Percentiles rank a stretch among this genome's conserved stretches.
Evolutionary conservation across 1,284 basidiomycete genomes (phyloP).

Genomic region (Heterobasidion occidentale): DNA sequence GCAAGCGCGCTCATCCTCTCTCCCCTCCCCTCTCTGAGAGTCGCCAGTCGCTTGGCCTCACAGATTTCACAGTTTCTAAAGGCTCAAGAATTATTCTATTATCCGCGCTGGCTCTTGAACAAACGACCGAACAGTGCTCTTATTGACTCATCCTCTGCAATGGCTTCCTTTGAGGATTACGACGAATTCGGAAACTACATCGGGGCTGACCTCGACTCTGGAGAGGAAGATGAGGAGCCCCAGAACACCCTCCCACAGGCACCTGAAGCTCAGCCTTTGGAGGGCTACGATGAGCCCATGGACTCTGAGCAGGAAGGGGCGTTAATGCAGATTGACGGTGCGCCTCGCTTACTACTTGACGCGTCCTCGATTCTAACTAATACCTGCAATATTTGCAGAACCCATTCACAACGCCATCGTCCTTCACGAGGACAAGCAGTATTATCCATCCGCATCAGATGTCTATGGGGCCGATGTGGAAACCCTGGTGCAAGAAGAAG

Average conservation of each 20-base stretch:
- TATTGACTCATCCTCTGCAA: conserved; percentile 16
- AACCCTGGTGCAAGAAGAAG: conserved; percentile 97
- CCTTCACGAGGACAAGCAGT: conserved; percentile 96
- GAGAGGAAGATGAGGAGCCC: conserved; percentile 54
- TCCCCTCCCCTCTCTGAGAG: too few relatives aligned
- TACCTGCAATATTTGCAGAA: conserved; percentile 30
- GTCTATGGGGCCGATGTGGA: conserved; percentile 94
- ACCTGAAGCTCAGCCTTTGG: conserved; percentile 40
- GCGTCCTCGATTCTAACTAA: background rate
- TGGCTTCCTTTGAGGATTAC: conserved; percentile 82
- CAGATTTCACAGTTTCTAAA: too few relatives aligned
- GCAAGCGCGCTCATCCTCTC: too few relatives aligned
- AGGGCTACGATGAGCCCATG: conserved; percentile 69
- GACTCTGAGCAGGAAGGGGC: conserved; percentile 43
- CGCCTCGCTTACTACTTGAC: conserved; percentile 19
- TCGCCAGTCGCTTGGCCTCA: too few relatives aligned
- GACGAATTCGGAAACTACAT: conserved; percentile 96
- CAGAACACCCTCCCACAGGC: conserved; percentile 38
- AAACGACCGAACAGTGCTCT: too few relatives aligned
- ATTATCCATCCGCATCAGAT: conserved; percentile 90
- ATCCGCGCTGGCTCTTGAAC: too few relatives aligned
- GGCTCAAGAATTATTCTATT: too few relatives aligned
- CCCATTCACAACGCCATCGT: conserved; percentile 81
- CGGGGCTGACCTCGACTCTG: conserved; percentile 87
- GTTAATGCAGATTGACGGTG: conserved; percentile 79